These are phyloP conservation scores for Phoma sp. DNA, from an alignment of 2,329 filamentous ascomycete genomes.

Conservation along the genomic window DNA sequence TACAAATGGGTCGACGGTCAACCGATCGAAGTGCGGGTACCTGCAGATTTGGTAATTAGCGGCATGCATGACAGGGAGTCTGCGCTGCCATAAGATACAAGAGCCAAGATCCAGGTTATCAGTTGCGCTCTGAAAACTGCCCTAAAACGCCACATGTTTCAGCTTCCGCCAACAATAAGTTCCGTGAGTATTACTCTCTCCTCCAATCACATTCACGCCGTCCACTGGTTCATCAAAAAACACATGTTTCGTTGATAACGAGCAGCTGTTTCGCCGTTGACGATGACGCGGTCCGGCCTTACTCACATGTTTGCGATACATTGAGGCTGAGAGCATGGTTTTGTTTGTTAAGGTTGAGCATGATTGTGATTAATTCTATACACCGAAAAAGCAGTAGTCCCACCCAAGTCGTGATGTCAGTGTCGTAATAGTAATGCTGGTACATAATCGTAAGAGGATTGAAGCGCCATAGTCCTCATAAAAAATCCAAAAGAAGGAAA, in stretches of 20 bases:
- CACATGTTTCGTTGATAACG: background rate
- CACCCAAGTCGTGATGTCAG: background rate
- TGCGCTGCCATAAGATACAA: background rate
- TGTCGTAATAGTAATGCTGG: background rate
- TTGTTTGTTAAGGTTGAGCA: background rate
- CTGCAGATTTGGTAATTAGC: constrained; percentile 1
- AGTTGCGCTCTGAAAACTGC: background rate
- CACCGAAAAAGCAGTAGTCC: background rate
- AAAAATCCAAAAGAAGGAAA: background rate
- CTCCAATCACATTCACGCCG: constrained; percentile 1
- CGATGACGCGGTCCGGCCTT: background rate
- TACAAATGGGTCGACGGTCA: background rate
- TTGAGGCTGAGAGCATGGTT: background rate
- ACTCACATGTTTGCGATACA: background rate
- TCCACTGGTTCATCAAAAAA: background rate
- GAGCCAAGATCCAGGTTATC: background rate
- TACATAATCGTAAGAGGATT: constrained; percentile 1
- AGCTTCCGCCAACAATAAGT: background rate
- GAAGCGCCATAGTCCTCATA: background rate
- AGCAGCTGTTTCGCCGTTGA: background rate
- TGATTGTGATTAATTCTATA: constrained; percentile 3
- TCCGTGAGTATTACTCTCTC: background rate
- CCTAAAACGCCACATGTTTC: constrained; percentile 11
- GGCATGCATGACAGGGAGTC: background rate
- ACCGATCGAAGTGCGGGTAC: constrained; percentile 7